Conservation (phyloP, 768 basidiomycete genomes). For the Leccinum variicolor region DNA sequence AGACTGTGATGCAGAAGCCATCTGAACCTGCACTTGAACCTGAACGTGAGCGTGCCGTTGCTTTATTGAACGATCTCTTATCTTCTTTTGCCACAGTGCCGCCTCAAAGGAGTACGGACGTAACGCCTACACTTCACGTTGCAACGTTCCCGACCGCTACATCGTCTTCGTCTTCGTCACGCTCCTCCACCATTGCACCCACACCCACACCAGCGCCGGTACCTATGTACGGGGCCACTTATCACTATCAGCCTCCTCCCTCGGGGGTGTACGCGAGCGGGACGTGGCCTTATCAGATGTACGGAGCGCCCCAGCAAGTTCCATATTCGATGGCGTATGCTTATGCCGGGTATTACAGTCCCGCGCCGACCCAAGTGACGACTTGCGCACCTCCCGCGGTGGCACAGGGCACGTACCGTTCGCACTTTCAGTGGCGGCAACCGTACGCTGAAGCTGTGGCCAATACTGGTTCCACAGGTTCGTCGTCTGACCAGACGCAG, state of each 20-base stretch:
- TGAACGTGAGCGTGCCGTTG: conserved; percentile 38
- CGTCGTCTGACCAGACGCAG: conserved; percentile 15
- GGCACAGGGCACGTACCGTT: conserved; percentile 24
- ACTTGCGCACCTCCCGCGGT: conserved; percentile 13
- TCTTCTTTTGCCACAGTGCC: conserved; percentile 14
- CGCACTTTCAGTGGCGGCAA: conserved; percentile 34
- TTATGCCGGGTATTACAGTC: conserved; percentile 23
- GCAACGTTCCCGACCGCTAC: conserved; percentile 22
- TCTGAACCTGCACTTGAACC: conserved; percentile 48
- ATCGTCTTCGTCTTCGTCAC: conserved; percentile 15
- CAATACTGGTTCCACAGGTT: conserved; percentile 31
- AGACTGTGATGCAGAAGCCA: conserved; percentile 67
- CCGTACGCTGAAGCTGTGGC: conserved; percentile 37
- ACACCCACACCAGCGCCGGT: conserved; percentile 12
- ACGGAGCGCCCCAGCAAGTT: conserved; percentile 15
- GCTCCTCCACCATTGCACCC: conserved; percentile 17
- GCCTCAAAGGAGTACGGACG: conserved; percentile 10
- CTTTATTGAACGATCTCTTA: conserved; percentile 3
- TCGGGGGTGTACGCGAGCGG: conserved; percentile 21
- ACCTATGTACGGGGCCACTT: conserved; percentile 20
- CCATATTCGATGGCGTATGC: conserved; percentile 21
- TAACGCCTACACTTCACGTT: conserved; percentile 19
- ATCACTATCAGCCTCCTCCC: conserved; percentile 18
- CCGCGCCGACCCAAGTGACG: conserved; percentile 8
- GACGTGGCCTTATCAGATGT: conserved; percentile 34